Evolutionary conservation across 2,329 filamentous ascomycete genomes (phyloP).

Genomic region (Celoporthe dispersa): DNA sequence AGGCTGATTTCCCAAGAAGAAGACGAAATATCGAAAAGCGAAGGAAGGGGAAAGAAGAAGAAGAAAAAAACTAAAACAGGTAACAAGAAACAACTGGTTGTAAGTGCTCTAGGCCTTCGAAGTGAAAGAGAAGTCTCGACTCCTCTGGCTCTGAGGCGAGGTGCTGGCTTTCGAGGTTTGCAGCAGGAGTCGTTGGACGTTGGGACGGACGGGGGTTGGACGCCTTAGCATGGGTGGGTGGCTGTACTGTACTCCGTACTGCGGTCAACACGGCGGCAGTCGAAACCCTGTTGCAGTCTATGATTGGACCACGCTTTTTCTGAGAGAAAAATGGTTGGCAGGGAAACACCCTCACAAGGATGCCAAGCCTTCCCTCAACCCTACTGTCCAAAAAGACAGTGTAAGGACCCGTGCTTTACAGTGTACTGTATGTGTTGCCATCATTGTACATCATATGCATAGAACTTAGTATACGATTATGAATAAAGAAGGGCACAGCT

Average conservation of each 20-base stretch:
- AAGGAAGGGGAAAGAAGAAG: background rate
- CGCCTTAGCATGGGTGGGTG: background rate
- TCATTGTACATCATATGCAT: background rate
- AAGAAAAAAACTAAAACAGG: background rate
- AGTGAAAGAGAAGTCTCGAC: background rate
- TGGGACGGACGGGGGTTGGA: background rate
- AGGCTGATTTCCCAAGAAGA: background rate
- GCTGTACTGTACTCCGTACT: background rate
- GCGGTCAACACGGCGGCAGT: background rate
- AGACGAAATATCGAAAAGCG: background rate
- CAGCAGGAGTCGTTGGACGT: background rate
- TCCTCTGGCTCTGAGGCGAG: background rate
- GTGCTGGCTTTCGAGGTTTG: constrained; percentile 1
- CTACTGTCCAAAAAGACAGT: too few species aligned
- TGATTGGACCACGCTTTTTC: constrained; percentile 7
- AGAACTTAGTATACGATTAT: background rate
- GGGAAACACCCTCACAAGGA: background rate
- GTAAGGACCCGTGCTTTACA: too few species aligned
- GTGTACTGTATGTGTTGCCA: background rate
- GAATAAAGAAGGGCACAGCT: background rate
- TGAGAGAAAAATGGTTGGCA: background rate
- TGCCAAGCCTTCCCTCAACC: background rate
- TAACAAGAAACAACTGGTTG: background rate
- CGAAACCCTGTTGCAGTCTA: background rate
- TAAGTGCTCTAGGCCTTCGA: background rate